Evolutionary conservation across 129 eudicot genomes (phyloP), one percentile per base, ranked within the genome.

Genomic region (Erigeron canadensis): DNA sequence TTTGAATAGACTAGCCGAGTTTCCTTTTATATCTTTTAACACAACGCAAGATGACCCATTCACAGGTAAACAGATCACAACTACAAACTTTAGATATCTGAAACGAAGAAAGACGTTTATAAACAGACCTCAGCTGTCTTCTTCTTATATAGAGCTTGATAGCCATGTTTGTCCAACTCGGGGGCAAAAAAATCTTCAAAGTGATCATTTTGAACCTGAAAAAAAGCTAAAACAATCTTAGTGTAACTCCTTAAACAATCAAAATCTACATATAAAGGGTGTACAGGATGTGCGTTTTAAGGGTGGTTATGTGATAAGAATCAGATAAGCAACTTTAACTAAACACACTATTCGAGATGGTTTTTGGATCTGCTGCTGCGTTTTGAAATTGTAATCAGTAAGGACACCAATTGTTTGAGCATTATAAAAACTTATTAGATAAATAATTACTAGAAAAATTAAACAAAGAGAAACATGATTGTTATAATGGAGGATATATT

Each of bases 111-210:
- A 1, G 13, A 42, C 9, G 11, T 18, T 47, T 65, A 16, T n/a
- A 19, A 63, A 77, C 55, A 68, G 47, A 91, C 98, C 93, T 94
- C 98, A 1, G 93, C 78, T 17, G 96, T 89, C 70, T 84, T 94
- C 65, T 87, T 84, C 83, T 90, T 94, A 67, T 85, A 94, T 12
- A 94, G 79, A 67, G 97, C 96, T 67, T 90, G 90, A 76, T 94
- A 94, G 16, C 99, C 99, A 76, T 94, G 97, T 74, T 94, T 94
- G 69, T 94, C 99, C 76, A 94, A 82, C 86, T 94, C 98, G 6
- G 98, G 98, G 23, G 87, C 77, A 71, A 94, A 94, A 79, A 89
- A 94, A 61, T 89, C 96, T 46, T 94, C 96, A 79, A 89, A 94
- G 72, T 89, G 98, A 80, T 89, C 87, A 38, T 81, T 83, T 86